These are phyloP conservation scores for Dimocarpus longan DNA, from an alignment of 345 rosid genomes.

Conservation along the genomic window DNA sequence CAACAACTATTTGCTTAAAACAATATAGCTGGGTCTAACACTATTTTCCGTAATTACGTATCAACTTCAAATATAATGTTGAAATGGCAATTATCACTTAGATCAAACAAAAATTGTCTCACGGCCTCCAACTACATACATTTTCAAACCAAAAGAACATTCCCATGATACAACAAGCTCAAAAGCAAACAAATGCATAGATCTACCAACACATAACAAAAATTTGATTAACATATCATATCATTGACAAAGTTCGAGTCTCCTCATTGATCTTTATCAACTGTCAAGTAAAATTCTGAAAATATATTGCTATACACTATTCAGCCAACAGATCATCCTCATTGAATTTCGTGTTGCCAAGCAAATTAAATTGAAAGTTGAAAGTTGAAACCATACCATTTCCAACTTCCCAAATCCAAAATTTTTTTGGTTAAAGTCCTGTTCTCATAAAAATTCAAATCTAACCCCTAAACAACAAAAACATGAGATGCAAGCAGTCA, in stretches of 20 bases:
- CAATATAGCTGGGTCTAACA: background rate
- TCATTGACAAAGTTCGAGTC: background rate
- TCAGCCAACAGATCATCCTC: background rate
- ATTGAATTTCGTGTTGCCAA: background rate
- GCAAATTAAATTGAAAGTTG: background rate
- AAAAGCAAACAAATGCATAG: background rate
- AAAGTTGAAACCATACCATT: constrained; percentile 1
- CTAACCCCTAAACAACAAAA: background rate
- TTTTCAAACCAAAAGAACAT: background rate
- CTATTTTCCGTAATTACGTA: background rate
- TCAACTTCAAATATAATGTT: background rate
- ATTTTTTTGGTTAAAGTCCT: background rate
- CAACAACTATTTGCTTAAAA: background rate
- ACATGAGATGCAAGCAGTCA: background rate
- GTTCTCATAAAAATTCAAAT: background rate
- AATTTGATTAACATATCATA: background rate
- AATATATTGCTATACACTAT: background rate
- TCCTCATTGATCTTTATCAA: background rate
- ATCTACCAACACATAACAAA: background rate
- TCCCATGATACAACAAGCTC: background rate
- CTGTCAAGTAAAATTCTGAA: background rate
- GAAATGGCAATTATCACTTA: background rate
- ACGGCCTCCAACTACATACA: background rate
- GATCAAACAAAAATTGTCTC: background rate
- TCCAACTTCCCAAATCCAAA: background rate